Percentiles rank a stretch among this genome's conserved stretches.
These are phyloP conservation scores for Rutstroemia sp. DNA, from an alignment of 2,329 filamentous ascomycete genomes.

Conservation along the genomic window DNA sequence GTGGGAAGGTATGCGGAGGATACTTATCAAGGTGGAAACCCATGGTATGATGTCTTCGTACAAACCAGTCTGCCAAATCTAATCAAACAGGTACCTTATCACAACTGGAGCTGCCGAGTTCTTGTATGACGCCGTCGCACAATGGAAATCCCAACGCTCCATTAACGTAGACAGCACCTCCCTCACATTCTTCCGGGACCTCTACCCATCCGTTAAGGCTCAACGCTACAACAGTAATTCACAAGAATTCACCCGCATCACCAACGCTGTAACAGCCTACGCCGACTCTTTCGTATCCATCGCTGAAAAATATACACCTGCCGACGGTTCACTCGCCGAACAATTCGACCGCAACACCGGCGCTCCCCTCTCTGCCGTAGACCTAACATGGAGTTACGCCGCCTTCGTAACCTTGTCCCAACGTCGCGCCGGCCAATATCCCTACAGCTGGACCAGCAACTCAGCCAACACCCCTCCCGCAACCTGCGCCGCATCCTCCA, in stretches of 20 bases:
- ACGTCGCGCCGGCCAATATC: conserved; percentile 46
- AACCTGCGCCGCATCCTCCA: conserved; percentile 40
- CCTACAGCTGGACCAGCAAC: conserved; percentile 45
- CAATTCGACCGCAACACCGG: conserved; percentile 53
- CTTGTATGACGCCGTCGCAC: conserved; percentile 67
- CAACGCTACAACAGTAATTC: conserved; percentile 58
- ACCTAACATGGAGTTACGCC: conserved; percentile 70
- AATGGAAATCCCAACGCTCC: conserved; percentile 56
- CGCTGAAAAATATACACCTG: conserved; percentile 41
- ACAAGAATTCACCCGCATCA: conserved; percentile 37
- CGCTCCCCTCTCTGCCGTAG: conserved; percentile 50
- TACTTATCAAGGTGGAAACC: conserved; percentile 68
- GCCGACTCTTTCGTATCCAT: conserved; percentile 47
- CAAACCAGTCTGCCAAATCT: neutral
- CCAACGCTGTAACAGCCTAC: conserved; percentile 55
- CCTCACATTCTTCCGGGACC: conserved; percentile 62
- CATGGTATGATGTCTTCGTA: conserved; percentile 43
- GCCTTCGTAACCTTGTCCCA: conserved; percentile 56
- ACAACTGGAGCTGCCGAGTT: conserved; percentile 73
- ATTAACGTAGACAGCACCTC: conserved; percentile 58
- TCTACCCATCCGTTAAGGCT: conserved; percentile 48
- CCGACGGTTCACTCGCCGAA: conserved; percentile 56
- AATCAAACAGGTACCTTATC: conserved; percentile 45
- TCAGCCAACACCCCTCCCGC: conserved; percentile 39
- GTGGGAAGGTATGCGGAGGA: conserved; percentile 66